Percentiles rank a stretch among this genome's conserved stretches.
These are phyloP conservation scores for Penicillium thymicola DNA, from an alignment of 2,329 filamentous ascomycete species.

Conservation along the genomic window DNA sequence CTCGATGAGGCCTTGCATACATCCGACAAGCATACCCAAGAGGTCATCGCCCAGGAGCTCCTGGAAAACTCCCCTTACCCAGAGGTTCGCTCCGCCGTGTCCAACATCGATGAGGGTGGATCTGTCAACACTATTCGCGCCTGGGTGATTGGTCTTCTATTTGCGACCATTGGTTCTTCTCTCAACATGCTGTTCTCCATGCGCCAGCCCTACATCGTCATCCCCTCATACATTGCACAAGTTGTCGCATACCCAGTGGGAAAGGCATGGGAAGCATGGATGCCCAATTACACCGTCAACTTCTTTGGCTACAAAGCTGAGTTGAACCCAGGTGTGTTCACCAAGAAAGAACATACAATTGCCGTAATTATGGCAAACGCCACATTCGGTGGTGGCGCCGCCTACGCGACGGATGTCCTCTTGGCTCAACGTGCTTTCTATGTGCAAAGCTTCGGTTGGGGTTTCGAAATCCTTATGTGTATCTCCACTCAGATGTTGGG, in stretches of 20 bases:
- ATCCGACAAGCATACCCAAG: constrained; percentile 55
- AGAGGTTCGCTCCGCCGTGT: constrained; percentile 63
- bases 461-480: constrained; percentile 64
- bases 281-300: constrained; percentile 38
- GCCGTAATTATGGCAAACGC: constrained; percentile 60
- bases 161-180: constrained; percentile 61
- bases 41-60: constrained; percentile 58
- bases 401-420: constrained; percentile 72
- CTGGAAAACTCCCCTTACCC: constrained; percentile 67
- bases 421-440: constrained; percentile 70
- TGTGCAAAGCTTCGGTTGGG: constrained; percentile 64
- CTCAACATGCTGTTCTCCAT: constrained; percentile 59
- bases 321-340: constrained; percentile 46
- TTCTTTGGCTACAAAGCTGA: constrained; percentile 40
- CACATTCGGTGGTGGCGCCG: constrained; percentile 57
- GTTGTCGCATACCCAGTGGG: constrained; percentile 58
- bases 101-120: constrained; percentile 63
- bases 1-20: constrained; percentile 57
- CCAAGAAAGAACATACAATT: constrained; percentile 48
- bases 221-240: constrained; percentile 62
- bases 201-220: constrained; percentile 57
- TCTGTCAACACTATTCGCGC: constrained; percentile 64
- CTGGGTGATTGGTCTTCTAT: constrained; percentile 60
- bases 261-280: constrained; percentile 37
- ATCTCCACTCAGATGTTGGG: constrained; percentile 68